phyloP scores from a whole-genome alignment of 768 basidiomycete species.

The Inosperma sp. region DNA sequence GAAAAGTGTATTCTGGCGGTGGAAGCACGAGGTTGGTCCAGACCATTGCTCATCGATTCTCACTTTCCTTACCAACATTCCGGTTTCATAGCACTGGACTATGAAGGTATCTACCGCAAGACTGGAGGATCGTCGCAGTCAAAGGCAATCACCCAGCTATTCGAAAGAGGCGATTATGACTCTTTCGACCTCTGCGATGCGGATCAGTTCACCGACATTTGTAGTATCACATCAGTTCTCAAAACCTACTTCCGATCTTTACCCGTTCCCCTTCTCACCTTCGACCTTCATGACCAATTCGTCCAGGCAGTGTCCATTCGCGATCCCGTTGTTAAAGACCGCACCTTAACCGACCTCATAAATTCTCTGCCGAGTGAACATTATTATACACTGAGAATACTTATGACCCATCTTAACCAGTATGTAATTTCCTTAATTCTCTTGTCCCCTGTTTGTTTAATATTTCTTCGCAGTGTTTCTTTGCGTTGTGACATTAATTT shows the following conservation, averaged over 20 bases:
- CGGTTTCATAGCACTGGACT: conserved; percentile 66
- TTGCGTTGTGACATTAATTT: conserved; percentile 69
- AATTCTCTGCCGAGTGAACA: conserved; percentile 80
- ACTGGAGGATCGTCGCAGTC: conserved; percentile 90
- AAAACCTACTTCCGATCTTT: conserved; percentile 96
- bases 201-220: conserved; percentile 95
- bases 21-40: conserved; percentile 72
- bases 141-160: conserved; percentile 89
- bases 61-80: background rate
- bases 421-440: conserved; percentile 34
- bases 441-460: conserved; percentile 8
- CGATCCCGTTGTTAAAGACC: conserved; percentile 56
- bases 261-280: conserved; percentile 87
- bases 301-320: conserved; percentile 68
- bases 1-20: conserved; percentile 96
- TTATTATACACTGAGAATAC: conserved; percentile 72
- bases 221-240: conserved; percentile 92
- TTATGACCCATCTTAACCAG: conserved; percentile 89
- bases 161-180: conserved; percentile 87
- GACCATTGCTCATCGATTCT: background rate
- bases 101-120: conserved; percentile 98
- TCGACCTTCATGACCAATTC: conserved; percentile 87
- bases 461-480: conserved; percentile 50
- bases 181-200: conserved; percentile 84
- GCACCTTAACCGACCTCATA: conserved; percentile 62